Conservation (phyloP, 495 filamentous ascomycete species). For the Penicillium bovifimosum region DNA sequence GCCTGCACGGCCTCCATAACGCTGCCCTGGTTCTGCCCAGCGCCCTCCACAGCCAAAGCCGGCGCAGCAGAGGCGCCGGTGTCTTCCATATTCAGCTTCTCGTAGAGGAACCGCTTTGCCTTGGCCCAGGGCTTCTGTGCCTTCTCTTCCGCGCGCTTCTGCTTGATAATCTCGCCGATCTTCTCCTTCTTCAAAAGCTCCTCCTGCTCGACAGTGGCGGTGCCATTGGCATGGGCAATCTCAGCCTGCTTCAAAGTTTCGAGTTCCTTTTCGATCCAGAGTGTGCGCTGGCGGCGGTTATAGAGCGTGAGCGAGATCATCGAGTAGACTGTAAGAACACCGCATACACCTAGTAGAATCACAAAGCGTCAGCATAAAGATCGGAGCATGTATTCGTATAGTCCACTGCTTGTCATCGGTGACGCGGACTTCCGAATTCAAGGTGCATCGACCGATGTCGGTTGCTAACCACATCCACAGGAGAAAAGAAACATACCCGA, state of each 20-base stretch:
- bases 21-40: conserved; percentile 16
- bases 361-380: neutral
- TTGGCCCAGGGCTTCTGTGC: conserved; percentile 41
- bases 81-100: conserved; percentile 48
- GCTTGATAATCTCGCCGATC: conserved; percentile 42
- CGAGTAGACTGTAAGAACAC: conserved; percentile 71
- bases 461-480: neutral
- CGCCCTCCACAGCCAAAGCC: conserved; percentile 1
- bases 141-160: conserved; percentile 41
- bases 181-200: conserved; percentile 57
- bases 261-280: conserved; percentile 61
- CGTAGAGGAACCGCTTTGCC: conserved; percentile 38
- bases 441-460: neutral
- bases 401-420: neutral
- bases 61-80: conserved; percentile 18
- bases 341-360: conserved; percentile 55
- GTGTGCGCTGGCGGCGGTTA: conserved; percentile 65
- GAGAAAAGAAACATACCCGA: conserved; percentile 56
- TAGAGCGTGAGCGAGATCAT: conserved; percentile 80
- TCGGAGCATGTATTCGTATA: neutral
- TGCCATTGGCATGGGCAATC: conserved; percentile 55
- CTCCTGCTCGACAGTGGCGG: conserved; percentile 49
- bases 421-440: neutral
- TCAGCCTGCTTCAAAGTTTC: conserved; percentile 54
- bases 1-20: conserved; percentile 39